Percentiles rank a stretch among this genome's conserved stretches.
These are phyloP conservation scores for Fusarium praegraminearum DNA, from an alignment of 2,329 filamentous ascomycete genomes.

Conservation along the genomic window DNA sequence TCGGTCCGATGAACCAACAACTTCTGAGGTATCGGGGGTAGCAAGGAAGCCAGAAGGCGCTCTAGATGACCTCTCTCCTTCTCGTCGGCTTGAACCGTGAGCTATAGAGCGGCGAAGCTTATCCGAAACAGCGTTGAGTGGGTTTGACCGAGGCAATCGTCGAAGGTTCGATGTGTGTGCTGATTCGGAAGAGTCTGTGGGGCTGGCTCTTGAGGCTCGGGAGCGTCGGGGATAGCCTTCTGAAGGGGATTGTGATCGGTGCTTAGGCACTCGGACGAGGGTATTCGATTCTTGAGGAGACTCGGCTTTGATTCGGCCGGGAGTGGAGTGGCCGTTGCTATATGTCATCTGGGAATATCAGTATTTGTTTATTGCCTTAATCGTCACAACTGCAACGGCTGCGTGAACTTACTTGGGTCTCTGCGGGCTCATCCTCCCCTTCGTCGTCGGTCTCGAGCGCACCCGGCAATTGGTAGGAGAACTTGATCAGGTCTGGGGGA, in stretches of 20 bases:
- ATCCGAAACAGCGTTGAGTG: slow-evolving; percentile 50
- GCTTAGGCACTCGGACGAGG: slow-evolving; percentile 47
- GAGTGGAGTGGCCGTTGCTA: slow-evolving; percentile 43
- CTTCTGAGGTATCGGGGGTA: slow-evolving; percentile 70
- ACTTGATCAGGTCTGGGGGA: slow-evolving; percentile 79
- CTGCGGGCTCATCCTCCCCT: slow-evolving; percentile 36
- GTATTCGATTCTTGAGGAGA: slow-evolving; percentile 46
- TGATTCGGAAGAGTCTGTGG: slow-evolving; percentile 49
- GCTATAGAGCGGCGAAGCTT: slow-evolving; percentile 53
- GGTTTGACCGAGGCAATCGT: slow-evolving; percentile 47
- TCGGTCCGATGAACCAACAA: slow-evolving; percentile 51
- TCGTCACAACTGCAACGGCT: not conserved
- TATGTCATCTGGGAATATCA: slow-evolving; percentile 37
- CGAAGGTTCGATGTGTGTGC: slow-evolving; percentile 40
- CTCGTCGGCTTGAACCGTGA: slow-evolving; percentile 46
- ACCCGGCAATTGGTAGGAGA: slow-evolving; percentile 75
- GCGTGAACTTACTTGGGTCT: slow-evolving; percentile 41
- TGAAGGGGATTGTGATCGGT: slow-evolving; percentile 52
- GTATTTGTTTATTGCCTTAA: not conserved
- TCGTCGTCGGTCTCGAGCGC: slow-evolving; percentile 46
- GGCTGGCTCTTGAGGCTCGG: slow-evolving; percentile 48
- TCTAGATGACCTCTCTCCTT: slow-evolving; percentile 44
- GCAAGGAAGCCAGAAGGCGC: slow-evolving; percentile 57
- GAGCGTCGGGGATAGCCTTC: slow-evolving; percentile 50
- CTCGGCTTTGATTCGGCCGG: slow-evolving; percentile 46